Evolutionary conservation across 805 yeast species (phyloP), one percentile per base, ranked within the genome.

Genomic region (Schizosaccharomyces octosporus): DNA sequence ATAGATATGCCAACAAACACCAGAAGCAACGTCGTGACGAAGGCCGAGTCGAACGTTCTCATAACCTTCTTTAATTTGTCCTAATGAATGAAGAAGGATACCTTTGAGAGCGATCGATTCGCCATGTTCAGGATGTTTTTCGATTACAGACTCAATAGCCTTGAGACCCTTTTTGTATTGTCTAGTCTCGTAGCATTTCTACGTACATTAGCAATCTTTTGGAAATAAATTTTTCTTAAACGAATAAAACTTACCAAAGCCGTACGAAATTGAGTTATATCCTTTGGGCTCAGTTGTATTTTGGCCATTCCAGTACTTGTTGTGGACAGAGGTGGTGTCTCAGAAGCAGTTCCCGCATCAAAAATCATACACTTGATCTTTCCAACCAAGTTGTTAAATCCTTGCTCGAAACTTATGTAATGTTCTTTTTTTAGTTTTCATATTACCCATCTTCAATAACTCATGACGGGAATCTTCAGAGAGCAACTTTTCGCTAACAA

Each of bases 51-150:
- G 66, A 61, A 88, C 79, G 66, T 80, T 79, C 0, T 76, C 68
- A 61, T 77, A 81, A 1, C 88, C 88, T 62, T 86, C 94, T 1
- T 82, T 81, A 1, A 17, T 43, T 13, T 41, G 31, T n/a, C 36
- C 55, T 59, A 80, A 67, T 65, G 79, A 78, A 68, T 76, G 75
- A 64, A 83, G 72, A 62, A 81, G 74, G 61, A 94, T 75, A 1
- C 95, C 97, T 72, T 90, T 90, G 67, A 93, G 76, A 2, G 95
- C 87, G 62, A 85, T 73, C 2, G 94, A 81, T 67, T 87, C 95
- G 9, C 88, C 83, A 70, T 86, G 88, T 60, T 74, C 76, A 17
- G 87, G 77, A 67, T 81, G 81, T 67, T 85, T 87, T 74, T 87
- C 86, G 67, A 90, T 72, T 66, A 85, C 78, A 43, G 78, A 74